Base-by-base conservation (phyloP, 768 basidiomycete genomes). In the Leucocoprinus birnbaumii region DNA sequence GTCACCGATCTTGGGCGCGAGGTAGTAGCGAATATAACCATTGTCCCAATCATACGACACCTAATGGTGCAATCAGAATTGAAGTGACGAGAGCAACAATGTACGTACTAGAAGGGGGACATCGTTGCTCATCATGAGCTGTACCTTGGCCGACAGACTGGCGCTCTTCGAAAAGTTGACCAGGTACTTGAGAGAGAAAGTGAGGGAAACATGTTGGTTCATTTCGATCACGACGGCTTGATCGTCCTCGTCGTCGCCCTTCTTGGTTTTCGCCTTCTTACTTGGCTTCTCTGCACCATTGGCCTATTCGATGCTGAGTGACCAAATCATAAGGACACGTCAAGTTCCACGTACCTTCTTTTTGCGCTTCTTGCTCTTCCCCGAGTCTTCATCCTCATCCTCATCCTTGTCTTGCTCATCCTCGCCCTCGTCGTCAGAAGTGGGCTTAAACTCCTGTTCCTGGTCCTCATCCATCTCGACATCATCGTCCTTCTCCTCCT, bases 111-210 rank as follows among this genome's bases (percentile, higher is more conserved):
- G 79, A 47, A 96, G 74, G 2, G 94, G 94, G 0, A 96, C 93
- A 31, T 96, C 94, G 66, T 90, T 92, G 70, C 86, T 90, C 86
- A 97, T 86, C 81, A 88, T 88, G 21, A 97, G 80, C 65, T 85
- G 82, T 34, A 95, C 94, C 24, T 76, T 80, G 59, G 74, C 77
- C 13, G 84, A 80, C 37, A 99, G 73, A 26, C 85, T 78, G 1
- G 89, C 75, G 59, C 89, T 91, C 80, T 97, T 98, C 50, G 93
- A 84, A 65, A 99, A 98, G 74, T 97, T 98, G 69, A 91, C 87
- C 25, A 98, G 86, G 72, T 98, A 99, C 71, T 98, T 98, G 63
- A 98, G 77, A 27, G 91, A 94, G 77, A 98, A 98, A 1, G 94
- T 98, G 47, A 98, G 78, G 41, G 85, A 82, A 58, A 99, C 96